phyloP scores from a whole-genome alignment of 345 rosid genomes.

The Hypericum androsaemum region DNA sequence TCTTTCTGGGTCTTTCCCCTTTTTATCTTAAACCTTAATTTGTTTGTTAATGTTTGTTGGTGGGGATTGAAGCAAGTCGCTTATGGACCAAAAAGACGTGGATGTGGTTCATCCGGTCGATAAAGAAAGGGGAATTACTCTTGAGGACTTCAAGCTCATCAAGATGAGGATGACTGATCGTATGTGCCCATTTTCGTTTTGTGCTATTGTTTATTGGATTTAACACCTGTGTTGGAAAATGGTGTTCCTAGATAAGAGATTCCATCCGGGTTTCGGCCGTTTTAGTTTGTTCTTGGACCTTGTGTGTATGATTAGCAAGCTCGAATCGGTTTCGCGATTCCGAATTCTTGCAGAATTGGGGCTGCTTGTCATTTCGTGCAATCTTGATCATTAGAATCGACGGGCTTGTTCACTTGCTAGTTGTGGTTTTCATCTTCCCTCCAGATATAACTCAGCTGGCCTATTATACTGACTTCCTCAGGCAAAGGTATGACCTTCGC shows the following conservation, averaged over 20 bases:
- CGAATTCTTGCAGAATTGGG: no score
- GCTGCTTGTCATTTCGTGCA: no score
- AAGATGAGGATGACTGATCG: conserved; percentile 81
- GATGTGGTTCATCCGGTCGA: conserved; percentile 65
- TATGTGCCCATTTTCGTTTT: conserved; percentile 16
- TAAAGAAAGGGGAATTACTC: conserved; percentile 67
- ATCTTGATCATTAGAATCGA: not conserved
- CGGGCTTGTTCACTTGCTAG: not conserved
- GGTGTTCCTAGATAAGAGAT: no score
- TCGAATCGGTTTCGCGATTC: no score
- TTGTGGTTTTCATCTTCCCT: conserved; percentile 13
- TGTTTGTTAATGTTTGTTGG: no score
- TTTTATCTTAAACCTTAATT: no score
- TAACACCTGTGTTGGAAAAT: no score
- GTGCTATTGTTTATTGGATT: not conserved
- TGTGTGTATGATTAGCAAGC: no score
- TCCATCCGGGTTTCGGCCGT: no score
- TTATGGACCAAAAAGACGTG: conserved; percentile 70
- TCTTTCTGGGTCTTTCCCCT: no score
- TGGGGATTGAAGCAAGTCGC: conserved; percentile 51
- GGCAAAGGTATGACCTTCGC: conserved; percentile 67
- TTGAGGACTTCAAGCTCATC: conserved; percentile 82
- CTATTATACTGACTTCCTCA: conserved; percentile 53
- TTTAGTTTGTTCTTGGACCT: no score
- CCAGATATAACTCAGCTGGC: conserved; percentile 78